These are phyloP conservation scores for Suhomyces sp. DNA, from an alignment of 805 yeast species.

Conservation along the genomic window DNA sequence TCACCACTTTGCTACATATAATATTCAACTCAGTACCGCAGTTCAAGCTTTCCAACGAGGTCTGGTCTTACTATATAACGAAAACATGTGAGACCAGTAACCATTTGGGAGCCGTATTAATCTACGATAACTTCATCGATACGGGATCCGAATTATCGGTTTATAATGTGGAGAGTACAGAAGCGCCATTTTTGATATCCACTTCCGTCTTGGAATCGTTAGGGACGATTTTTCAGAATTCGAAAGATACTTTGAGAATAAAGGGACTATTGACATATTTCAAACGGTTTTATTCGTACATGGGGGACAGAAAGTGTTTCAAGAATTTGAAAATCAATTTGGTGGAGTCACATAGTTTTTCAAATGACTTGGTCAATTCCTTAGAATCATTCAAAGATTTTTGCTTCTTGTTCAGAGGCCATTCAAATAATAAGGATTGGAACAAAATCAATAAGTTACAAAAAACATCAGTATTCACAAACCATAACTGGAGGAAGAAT, in stretches of 20 bases:
- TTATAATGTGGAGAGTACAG: constrained; percentile 16
- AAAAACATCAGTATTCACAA: constrained; percentile 15
- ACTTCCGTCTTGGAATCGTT: constrained; percentile 26
- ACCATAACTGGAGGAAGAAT: constrained; percentile 21
- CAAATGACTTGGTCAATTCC: constrained; percentile 22
- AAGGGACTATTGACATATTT: constrained; percentile 35
- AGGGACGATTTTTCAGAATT: constrained; percentile 27
- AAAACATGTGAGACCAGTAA: constrained; percentile 23
- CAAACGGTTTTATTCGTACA: constrained; percentile 37
- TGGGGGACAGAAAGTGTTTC: constrained; percentile 28
- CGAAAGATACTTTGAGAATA: constrained; percentile 25
- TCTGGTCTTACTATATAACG: constrained; percentile 33
- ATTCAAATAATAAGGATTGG: constrained; percentile 15
- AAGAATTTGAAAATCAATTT: constrained; percentile 25
- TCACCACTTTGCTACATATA: constrained; percentile 27
- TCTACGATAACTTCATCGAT: constrained; percentile 38
- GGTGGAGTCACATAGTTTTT: constrained; percentile 31
- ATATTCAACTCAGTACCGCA: constrained; percentile 16
- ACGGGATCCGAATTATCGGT: constrained; percentile 9
- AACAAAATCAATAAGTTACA: constrained; percentile 8
- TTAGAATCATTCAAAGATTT: constrained; percentile 22
- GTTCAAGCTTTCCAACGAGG: constrained; percentile 28
- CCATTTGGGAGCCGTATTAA: constrained; percentile 31
- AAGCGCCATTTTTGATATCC: constrained; percentile 33
- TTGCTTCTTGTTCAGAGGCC: constrained; percentile 20